Evolutionary conservation across 2,329 filamentous ascomycete genomes (phyloP).

Genomic region (Ceratocystis diversiconidia): DNA sequence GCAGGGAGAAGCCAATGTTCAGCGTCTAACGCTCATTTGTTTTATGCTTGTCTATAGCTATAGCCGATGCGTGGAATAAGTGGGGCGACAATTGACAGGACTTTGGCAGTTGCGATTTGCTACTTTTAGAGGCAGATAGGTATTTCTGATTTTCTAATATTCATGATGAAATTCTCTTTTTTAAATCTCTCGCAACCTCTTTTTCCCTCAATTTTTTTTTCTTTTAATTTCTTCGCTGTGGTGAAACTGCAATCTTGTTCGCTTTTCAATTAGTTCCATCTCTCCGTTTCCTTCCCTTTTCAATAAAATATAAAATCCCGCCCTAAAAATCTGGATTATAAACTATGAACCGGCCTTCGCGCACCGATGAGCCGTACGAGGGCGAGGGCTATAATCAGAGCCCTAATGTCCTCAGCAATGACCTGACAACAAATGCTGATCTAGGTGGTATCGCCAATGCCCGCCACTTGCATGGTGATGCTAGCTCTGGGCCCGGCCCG

Average conservation of each 20-base stretch:
- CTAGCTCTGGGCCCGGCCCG: neutral
- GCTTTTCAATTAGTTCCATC: neutral
- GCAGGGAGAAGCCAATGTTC: too few species aligned
- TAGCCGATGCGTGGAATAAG: neutral
- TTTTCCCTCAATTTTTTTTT: neutral
- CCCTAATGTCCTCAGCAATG: constrained; percentile 34
- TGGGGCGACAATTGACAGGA: neutral
- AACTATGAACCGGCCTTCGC: constrained; percentile 40
- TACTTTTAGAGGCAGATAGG: neutral
- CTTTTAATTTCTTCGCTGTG: neutral
- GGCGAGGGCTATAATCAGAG: constrained; percentile 41
- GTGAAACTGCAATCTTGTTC: neutral
- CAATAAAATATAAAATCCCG: neutral
- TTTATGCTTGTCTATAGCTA: neutral
- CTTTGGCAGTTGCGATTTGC: neutral
- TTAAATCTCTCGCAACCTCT: neutral
- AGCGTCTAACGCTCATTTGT: neutral
- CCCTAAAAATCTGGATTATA: neutral
- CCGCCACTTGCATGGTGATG: constrained; percentile 25
- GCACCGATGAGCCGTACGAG: constrained; percentile 36
- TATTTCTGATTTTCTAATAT: neutral
- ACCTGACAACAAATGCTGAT: constrained; percentile 40
- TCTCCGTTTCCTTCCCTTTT: neutral
- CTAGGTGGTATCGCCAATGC: constrained; percentile 41
- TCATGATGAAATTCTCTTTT: neutral